These are phyloP conservation scores for Imleria badia DNA, from an alignment of 768 basidiomycete species.

Conservation along the genomic window DNA sequence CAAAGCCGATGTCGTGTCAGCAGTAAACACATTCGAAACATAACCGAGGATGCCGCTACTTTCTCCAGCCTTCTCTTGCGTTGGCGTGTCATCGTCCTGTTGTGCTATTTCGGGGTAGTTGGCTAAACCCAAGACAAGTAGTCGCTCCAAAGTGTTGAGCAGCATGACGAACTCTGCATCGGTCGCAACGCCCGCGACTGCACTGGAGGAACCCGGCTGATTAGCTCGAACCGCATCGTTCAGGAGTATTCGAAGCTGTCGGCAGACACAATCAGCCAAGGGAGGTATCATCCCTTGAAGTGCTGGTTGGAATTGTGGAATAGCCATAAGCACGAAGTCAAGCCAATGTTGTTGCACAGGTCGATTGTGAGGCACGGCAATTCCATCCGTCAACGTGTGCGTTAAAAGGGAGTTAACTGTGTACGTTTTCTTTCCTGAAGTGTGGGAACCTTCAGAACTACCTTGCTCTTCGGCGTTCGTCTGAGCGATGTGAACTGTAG, in stretches of 20 bases:
- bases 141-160: constrained; percentile 78
- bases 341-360: constrained; percentile 93
- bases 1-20: constrained; percentile 50
- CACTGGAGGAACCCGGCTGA: constrained; percentile 37
- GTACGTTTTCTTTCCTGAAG: constrained; percentile 36
- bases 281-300: constrained; percentile 67
- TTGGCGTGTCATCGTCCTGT: constrained; percentile 55
- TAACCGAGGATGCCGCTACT: constrained; percentile 78
- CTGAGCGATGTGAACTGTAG: constrained; percentile 37
- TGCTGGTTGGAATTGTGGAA: constrained; percentile 79
- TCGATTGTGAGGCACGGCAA: constrained; percentile 65
- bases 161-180: constrained; percentile 86
- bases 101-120: constrained; percentile 49
- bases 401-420: constrained; percentile 70
- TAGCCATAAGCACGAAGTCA: constrained; percentile 90
- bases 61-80: constrained; percentile 55
- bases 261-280: constrained; percentile 76
- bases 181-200: constrained; percentile 52
- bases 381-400: constrained; percentile 79
- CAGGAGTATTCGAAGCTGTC: constrained; percentile 60
- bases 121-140: constrained; percentile 71
- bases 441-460: constrained; percentile 35
- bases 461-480: constrained; percentile 34
- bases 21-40: constrained; percentile 88
- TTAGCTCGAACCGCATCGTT: constrained; percentile 52